Conservation (phyloP, 2,329 filamentous ascomycete genomes). For the Neobulgaria alba region DNA sequence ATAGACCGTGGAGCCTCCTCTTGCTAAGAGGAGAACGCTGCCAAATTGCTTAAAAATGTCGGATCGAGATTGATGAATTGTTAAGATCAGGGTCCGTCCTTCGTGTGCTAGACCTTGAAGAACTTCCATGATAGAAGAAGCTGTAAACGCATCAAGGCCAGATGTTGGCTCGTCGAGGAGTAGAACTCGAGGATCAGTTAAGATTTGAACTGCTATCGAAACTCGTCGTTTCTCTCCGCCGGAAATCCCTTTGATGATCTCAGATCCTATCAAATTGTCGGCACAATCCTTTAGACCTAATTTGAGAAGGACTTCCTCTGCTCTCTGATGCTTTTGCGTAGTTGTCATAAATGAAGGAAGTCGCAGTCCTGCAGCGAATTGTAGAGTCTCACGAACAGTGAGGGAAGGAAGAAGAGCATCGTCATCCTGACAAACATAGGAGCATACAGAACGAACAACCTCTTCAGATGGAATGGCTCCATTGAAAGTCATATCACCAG, state of each 20-base stretch:
- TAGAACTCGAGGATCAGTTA: conserved; percentile 65
- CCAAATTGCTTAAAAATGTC: conserved; percentile 66
- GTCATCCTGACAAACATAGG: conserved; percentile 72
- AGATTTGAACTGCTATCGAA: conserved; percentile 67
- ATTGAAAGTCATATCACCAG: conserved; percentile 62
- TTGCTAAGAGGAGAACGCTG: conserved; percentile 60
- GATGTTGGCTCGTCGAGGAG: conserved; percentile 71
- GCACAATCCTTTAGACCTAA: conserved; percentile 74
- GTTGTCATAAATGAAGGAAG: conserved; percentile 63
- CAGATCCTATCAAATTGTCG: conserved; percentile 63
- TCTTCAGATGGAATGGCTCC: conserved; percentile 56
- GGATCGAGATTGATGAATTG: conserved; percentile 69
- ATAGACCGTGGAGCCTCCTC: conserved; percentile 61
- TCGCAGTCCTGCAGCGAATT: conserved; percentile 61
- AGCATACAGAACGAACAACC: conserved; percentile 63
- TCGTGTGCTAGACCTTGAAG: conserved; percentile 62
- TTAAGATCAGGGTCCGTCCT: conserved; percentile 66
- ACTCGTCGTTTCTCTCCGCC: conserved; percentile 73
- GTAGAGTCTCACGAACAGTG: conserved; percentile 67
- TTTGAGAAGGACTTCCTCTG: conserved; percentile 64
- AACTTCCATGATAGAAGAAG: conserved; percentile 68
- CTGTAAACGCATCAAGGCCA: conserved; percentile 70
- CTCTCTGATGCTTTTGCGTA: conserved; percentile 56
- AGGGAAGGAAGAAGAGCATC: conserved; percentile 66
- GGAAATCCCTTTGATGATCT: conserved; percentile 68